Percentiles rank a stretch among this genome's conserved stretches.
phyloP scores from a whole-genome alignment of 2,329 filamentous ascomycete species.

The Thelonectria discophora region DNA sequence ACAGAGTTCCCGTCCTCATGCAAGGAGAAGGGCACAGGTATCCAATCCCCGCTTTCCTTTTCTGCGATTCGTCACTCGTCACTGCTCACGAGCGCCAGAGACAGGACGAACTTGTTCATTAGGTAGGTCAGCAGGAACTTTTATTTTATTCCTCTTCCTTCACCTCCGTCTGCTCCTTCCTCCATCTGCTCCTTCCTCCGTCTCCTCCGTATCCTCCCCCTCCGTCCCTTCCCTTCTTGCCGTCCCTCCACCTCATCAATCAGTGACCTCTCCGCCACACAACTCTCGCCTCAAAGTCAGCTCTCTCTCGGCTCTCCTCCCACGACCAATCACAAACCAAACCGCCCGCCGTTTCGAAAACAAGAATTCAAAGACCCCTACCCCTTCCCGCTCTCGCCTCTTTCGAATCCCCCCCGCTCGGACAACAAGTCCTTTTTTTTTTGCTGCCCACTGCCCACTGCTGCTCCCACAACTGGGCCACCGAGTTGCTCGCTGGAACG shows the following conservation, averaged over 20 bases:
- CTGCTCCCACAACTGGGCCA: not conserved
- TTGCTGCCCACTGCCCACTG: not conserved
- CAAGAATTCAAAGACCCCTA: not conserved
- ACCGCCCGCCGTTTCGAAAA: constrained; percentile 8
- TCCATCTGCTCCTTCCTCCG: not conserved
- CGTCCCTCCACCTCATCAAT: constrained; percentile 7
- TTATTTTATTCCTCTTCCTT: too few species aligned
- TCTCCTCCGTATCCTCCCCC: not conserved
- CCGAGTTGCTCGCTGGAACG: constrained; percentile 7
- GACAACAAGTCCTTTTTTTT: not conserved
- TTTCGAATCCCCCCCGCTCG: too few species aligned
- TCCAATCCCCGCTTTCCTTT: not conserved
- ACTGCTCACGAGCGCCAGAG: not conserved
- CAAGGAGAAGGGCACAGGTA: too few species aligned
- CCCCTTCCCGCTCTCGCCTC: constrained; percentile 14
- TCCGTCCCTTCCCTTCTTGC: too few species aligned
- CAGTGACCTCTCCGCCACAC: too few species aligned
- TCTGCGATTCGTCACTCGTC: not conserved
- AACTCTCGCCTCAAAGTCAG: not conserved
- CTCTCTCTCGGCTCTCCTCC: too few species aligned
- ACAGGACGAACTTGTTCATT: not conserved
- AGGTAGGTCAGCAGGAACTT: not conserved
- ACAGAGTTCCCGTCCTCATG: not conserved
- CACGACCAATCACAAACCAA: constrained; percentile 8
- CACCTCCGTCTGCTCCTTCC: too few species aligned